Conservation (phyloP, 345 rosid species). For the Euclidium syriacum region DNA sequence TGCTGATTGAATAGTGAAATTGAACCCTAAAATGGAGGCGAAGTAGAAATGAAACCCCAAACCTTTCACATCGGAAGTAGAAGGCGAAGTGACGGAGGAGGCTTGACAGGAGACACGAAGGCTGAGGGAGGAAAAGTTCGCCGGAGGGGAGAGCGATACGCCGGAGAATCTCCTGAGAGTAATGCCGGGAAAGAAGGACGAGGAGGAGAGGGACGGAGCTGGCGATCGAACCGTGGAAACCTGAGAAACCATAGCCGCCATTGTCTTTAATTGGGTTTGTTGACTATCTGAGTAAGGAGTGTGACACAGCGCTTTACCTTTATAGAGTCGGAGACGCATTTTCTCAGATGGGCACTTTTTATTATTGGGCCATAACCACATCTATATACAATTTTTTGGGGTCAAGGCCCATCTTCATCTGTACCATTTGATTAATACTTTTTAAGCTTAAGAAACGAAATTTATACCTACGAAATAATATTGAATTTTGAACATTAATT, state of each 20-base stretch:
- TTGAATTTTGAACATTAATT: no score
- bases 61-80: slow-evolving; percentile 48
- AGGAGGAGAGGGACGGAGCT: slow-evolving; percentile 33
- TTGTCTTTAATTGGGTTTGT: slow-evolving; percentile 6
- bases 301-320: slow-evolving; percentile 8
- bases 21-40: neutral
- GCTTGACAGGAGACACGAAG: slow-evolving; percentile 55
- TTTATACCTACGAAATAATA: no score
- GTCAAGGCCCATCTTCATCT: neutral
- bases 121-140: slow-evolving; percentile 18
- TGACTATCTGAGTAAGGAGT: neutral
- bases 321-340: neutral
- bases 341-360: neutral
- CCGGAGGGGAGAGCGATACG: slow-evolving; percentile 29
- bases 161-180: slow-evolving; percentile 19
- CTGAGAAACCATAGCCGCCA: slow-evolving; percentile 69
- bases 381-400: no score
- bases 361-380: neutral
- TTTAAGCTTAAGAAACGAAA: no score
- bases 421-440: no score
- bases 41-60: neutral
- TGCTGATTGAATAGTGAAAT: neutral
- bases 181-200: slow-evolving; percentile 35
- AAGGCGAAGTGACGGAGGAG: slow-evolving; percentile 50
- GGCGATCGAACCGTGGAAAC: slow-evolving; percentile 33